Evolutionary conservation across 208 protist species (phyloP), one percentile per base, ranked within the genome.

Genomic region (Acanthamoeba lenticulata): DNA sequence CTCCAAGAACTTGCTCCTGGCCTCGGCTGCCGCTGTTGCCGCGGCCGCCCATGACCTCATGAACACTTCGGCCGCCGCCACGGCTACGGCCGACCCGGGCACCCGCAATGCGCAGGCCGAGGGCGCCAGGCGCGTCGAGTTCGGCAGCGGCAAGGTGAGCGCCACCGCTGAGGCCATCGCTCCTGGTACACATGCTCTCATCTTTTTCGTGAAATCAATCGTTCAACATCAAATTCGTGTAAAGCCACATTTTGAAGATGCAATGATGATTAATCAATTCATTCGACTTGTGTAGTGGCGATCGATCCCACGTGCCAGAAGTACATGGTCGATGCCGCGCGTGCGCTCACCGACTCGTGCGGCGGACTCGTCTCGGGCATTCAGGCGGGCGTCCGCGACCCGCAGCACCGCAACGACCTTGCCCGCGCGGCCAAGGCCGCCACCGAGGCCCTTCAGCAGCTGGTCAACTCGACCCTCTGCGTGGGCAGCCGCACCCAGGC

Each of bases 1-100:
- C 40, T 93, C 90, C 38, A 93, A 62, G 69, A 93, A 93, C 90
- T 47, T 93, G 60, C 67, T 93, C 13, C 69, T 93, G 36, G 90
- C 60, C 32, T 93, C 90, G 13, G 90, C 90, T n/a, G 47, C 44
- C 6, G 90, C 90, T 1, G 90, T 93, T 24, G 90, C 90, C 27
- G 90, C 90, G 11, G 90, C 90, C 19, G 5, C 90, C 19, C 45
- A 36, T 36, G 90, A 93, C 65, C 90, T 93, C 45, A 77, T 93
- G 65, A n/a, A 81, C 90, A 93, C 67, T 11, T 93, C 90, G 13
- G 45, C 60, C 38, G 38, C 24, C 69, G 60, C 90, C 29, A 65
- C 52, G 32, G 90, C 90, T n/a, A 93, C 9, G 44, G 69, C 67
- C 29, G 90, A 93, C 38, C 65, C 60, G 5, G 65, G 65, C 69